Conservation (phyloP, 1,284 basidiomycete genomes). For the Ganoderma leucocontextum region DNA sequence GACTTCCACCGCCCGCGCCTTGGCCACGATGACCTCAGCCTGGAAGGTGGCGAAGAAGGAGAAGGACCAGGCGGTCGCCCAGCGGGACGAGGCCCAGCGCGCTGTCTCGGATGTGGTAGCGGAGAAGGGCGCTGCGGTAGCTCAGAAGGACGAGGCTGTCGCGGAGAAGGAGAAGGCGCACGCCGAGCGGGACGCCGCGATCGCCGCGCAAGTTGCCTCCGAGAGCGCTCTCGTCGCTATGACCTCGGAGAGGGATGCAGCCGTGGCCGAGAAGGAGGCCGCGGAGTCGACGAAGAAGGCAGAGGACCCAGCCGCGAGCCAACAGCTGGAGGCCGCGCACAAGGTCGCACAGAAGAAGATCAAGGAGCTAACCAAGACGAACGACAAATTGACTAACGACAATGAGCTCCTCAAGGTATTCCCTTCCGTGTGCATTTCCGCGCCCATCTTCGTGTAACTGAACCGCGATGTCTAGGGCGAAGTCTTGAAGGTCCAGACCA, state of each 20-base stretch:
- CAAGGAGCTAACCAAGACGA: conserved; percentile 2
- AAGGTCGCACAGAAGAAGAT: not conserved
- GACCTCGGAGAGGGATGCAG: not conserved
- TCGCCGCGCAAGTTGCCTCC: not conserved
- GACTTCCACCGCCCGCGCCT: not conserved
- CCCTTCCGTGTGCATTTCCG: not conserved
- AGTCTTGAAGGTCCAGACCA: not conserved
- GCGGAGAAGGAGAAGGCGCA: not conserved
- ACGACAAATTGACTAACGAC: not conserved
- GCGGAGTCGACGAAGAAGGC: not conserved
- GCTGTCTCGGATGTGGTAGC: not conserved
- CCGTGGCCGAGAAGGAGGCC: not conserved
- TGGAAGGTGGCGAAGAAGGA: conserved; percentile 4
- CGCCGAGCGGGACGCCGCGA: not conserved
- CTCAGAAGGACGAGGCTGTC: not conserved
- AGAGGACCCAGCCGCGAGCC: no score
- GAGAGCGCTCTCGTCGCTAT: not conserved
- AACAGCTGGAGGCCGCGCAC: not conserved
- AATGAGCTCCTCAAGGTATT: not conserved
- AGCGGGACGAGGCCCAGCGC: conserved; percentile 3
- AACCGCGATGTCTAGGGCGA: not conserved
- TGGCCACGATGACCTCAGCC: conserved; percentile 2
- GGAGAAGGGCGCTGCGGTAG: not conserved
- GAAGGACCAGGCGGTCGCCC: not conserved
- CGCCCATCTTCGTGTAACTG: not conserved